A percentile compares a stretch with the other conserved stretches of the same genome.
These are phyloP conservation scores for Xylaria flabelliformis DNA, from an alignment of 495 filamentous ascomycete genomes.

Conservation along the genomic window DNA sequence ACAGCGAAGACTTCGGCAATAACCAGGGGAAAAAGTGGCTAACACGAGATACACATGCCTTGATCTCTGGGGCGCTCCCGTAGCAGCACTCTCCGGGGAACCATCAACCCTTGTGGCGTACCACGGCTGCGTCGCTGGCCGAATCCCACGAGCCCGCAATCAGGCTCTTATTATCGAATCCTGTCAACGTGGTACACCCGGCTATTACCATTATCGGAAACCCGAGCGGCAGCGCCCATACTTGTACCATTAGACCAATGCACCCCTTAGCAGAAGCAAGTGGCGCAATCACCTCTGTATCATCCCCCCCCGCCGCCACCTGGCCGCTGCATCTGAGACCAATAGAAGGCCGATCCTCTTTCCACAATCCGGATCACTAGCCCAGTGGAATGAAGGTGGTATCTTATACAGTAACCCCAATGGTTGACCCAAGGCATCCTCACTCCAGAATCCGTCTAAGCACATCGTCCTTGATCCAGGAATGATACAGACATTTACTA, in stretches of 20 bases:
- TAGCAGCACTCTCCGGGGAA: neutral
- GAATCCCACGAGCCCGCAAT: neutral
- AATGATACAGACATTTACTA: neutral
- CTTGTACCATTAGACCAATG: constrained; percentile 6
- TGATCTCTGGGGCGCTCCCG: neutral
- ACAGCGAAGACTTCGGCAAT: neutral
- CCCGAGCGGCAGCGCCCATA: neutral
- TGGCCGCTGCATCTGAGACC: constrained; percentile 12
- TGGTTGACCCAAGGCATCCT: neutral
- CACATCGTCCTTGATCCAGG: neutral
- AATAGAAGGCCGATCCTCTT: constrained; percentile 20
- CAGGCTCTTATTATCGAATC: neutral
- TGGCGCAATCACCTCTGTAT: constrained; percentile 9
- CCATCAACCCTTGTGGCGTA: neutral
- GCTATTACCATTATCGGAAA: neutral
- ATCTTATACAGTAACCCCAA: constrained; percentile 6
- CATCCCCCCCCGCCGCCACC: constrained; percentile 4
- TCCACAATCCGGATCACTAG: constrained; percentile 1
- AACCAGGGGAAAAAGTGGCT: constrained; percentile 7
- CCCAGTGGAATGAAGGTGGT: neutral
- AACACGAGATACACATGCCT: neutral
- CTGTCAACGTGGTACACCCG: neutral
- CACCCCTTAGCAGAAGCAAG: constrained; percentile 14
- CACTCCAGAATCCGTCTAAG: neutral
- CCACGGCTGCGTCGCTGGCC: constrained; percentile 1